Percentiles rank a stretch among this genome's conserved stretches.
These are phyloP conservation scores for Melastoma candidum DNA, from an alignment of 441 rosid species.

Conservation along the genomic window DNA sequence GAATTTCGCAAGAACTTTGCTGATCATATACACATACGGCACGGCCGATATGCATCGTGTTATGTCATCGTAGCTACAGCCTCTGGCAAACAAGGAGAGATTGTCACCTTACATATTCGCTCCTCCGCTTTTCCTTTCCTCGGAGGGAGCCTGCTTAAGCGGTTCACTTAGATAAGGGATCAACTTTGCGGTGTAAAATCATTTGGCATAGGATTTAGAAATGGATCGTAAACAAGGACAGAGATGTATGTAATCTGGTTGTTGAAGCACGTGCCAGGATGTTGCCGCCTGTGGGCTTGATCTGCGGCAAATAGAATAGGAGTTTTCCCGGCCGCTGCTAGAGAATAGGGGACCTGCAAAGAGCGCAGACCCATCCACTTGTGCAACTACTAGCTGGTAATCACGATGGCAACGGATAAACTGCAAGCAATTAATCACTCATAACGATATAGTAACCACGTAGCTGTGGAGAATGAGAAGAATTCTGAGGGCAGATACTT, in stretches of 20 bases:
- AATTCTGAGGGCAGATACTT: background rate
- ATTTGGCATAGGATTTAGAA: background rate
- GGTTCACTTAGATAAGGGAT: too few species aligned
- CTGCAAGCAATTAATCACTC: conserved; percentile 24
- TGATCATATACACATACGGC: too few species aligned
- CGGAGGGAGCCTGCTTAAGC: conserved; percentile 48
- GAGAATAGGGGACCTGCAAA: conserved; percentile 68
- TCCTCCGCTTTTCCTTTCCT: conserved; percentile 95
- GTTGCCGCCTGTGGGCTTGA: conserved; percentile 91
- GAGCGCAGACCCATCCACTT: conserved; percentile 92
- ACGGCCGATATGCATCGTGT: too few species aligned
- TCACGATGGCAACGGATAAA: conserved; percentile 90
- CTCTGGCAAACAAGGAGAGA: conserved; percentile 92
- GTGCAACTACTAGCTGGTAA: conserved; percentile 93
- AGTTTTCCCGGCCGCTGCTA: background rate
- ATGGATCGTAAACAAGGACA: background rate
- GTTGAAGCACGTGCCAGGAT: conserved; percentile 98
- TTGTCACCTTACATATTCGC: conserved; percentile 90
- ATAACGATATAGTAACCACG: background rate
- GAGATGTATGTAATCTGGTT: conserved; percentile 46
- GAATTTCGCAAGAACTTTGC: too few species aligned
- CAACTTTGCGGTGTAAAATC: conserved; percentile 1
- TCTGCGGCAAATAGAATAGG: conserved; percentile 21
- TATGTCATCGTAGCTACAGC: conserved; percentile 94
- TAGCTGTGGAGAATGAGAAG: background rate